Percentiles rank a stretch among this genome's conserved stretches.
Conservation (phyloP, 2,329 filamentous ascomycete genomes). For the Botrytis deweyae region DNA sequence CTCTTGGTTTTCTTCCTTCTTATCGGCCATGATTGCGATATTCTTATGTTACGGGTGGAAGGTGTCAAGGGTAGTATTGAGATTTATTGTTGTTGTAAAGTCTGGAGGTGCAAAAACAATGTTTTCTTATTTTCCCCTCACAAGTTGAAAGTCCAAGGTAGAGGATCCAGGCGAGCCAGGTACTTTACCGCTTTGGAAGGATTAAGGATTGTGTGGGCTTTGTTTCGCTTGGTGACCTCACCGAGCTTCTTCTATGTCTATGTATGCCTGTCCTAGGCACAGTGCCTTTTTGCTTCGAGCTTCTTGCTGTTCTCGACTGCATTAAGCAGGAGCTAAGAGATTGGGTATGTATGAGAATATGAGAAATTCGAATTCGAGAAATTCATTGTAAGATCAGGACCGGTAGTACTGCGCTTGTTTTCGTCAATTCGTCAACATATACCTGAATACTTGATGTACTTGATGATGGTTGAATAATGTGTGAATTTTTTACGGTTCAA, state of each 20-base stretch:
- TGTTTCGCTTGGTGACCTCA: constrained; percentile 21
- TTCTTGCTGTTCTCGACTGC: background rate
- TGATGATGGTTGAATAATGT: background rate
- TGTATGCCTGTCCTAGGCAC: background rate
- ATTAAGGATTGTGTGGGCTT: constrained; percentile 8
- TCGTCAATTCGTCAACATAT: no score
- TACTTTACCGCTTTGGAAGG: background rate
- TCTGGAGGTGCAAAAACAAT: background rate
- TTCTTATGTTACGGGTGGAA: background rate
- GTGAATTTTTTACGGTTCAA: background rate
- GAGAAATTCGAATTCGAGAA: no score
- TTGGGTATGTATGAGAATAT: background rate
- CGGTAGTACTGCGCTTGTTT: background rate
- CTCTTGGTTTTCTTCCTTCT: constrained; percentile 43
- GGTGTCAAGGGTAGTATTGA: background rate
- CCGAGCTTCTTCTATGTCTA: background rate
- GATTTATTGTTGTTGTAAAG: background rate
- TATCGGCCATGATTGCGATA: constrained; percentile 42
- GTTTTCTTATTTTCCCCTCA: constrained; percentile 13
- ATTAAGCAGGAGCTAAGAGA: background rate
- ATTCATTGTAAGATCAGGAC: no score
- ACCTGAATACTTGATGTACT: background rate
- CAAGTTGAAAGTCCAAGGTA: background rate
- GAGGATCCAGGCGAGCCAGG: background rate
- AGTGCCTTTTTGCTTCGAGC: background rate